Evolutionary conservation across 2,329 filamentous ascomycete genomes (phyloP), one percentile per base, ranked within the genome.

Genomic region (Mollisia scopiformis): DNA sequence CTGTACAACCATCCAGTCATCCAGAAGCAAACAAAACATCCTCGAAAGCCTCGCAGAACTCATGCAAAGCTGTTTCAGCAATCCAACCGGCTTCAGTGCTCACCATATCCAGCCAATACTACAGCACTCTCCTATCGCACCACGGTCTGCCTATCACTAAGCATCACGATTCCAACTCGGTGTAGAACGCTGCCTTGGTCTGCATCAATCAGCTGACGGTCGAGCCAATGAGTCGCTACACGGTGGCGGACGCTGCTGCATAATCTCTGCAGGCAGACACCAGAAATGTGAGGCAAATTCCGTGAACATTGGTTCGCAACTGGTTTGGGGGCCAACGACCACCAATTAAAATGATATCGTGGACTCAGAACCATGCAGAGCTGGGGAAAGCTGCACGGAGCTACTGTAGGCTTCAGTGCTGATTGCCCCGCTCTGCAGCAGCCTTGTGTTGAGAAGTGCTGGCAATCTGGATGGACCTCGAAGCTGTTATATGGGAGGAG

Each of bases 381-480:
- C 8, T 47, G 43, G 43, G 21, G 43, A 47, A n/a, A 47, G 43
- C 23, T 47, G 43, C 43, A 47, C 8, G 25, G 7, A 47, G 23
- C 23, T 27, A 14, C 33, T n/a, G n/a, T 16, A 25, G 43, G 43
- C 43, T 47, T 47, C 43, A 27, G 23, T 28, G 43, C 43, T 47
- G 37, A 41, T n/a, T 35, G 39, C 43, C 43, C 43, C 43, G 43
- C 43, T 47, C 43, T 47, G 43, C 43, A 47, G 43, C 43, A 47
- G 43, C 43, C 23, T 47, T 47, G n/a, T 13, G 43, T 3, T 27
- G 43, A 28, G 43, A 16, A 25, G 11, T 25, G 43, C 25, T 47
- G 43, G 23, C 25, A 47, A 6, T 43, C 16, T 21, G 39, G n/a
- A n/a, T n/a, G n/a, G n/a, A 47, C 13, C 43, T 47, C n/a, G 39